Conservation (phyloP, 768 basidiomycete genomes). For the Hypsizygus marmoreus region DNA sequence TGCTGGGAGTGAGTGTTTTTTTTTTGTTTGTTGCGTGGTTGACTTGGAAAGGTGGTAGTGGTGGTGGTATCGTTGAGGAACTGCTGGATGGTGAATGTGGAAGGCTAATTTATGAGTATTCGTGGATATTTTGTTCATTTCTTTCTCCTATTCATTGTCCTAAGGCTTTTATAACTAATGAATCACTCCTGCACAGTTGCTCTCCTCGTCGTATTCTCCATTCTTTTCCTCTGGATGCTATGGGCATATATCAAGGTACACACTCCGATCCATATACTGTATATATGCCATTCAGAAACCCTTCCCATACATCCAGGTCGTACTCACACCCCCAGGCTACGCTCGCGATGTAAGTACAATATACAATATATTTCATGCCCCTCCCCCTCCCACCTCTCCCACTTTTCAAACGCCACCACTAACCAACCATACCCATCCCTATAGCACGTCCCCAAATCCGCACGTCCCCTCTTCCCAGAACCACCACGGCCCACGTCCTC, state of each 20-base stretch:
- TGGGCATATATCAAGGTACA: constrained; percentile 81
- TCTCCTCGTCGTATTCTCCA: constrained; percentile 60
- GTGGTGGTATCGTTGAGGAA: neutral
- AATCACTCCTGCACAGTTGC: constrained; percentile 48
- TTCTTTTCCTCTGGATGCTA: constrained; percentile 68
- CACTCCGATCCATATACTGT: constrained; percentile 1
- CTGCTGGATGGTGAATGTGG: too few species aligned
- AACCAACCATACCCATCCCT: neutral
- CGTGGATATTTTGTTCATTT: too few species aligned
- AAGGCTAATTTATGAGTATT: too few species aligned
- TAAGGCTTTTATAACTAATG: constrained; percentile 7
- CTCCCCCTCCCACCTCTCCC: neutral
- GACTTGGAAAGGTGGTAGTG: neutral
- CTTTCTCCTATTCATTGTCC: neutral
- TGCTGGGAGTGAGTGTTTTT: constrained; percentile 64
- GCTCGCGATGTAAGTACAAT: constrained; percentile 70
- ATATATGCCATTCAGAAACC: constrained; percentile 2
- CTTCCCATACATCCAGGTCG: constrained; percentile 43
- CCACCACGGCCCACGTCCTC: too few species aligned
- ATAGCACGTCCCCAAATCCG: constrained; percentile 28
- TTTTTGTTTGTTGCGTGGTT: neutral
- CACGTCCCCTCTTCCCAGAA: constrained; percentile 27
- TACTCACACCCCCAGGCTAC: constrained; percentile 68
- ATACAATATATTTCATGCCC: too few species aligned
- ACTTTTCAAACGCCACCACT: neutral